These are phyloP conservation scores for Mercurialis annua DNA, from an alignment of 345 rosid genomes.

Conservation along the genomic window DNA sequence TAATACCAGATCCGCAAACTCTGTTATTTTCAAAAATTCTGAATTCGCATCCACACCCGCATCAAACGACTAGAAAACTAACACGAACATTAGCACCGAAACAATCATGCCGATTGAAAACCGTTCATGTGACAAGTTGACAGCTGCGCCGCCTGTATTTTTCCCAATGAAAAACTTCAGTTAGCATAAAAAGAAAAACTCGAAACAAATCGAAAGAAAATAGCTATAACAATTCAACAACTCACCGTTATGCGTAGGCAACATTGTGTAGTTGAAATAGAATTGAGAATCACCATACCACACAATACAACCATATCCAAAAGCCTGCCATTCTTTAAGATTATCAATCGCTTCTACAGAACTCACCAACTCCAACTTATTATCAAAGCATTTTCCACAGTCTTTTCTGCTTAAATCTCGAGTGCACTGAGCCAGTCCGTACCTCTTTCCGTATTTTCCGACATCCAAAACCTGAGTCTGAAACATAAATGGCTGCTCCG, in stretches of 20 bases:
- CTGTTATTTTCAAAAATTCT: not conserved
- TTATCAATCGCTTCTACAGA: slow-evolving; percentile 31
- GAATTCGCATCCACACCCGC: too few relatives aligned
- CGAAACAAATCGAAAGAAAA: too few relatives aligned
- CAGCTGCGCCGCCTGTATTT: slow-evolving; percentile 16
- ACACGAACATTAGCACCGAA: slow-evolving; percentile 16
- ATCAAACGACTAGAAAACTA: slow-evolving; percentile 8
- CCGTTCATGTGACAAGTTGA: slow-evolving; percentile 13
- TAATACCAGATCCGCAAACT: too few relatives aligned
- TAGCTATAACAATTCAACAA: not conserved
- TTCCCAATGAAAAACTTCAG: too few relatives aligned
- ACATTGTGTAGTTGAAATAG: slow-evolving; percentile 33
- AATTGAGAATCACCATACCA: slow-evolving; percentile 41
- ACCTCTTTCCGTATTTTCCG: slow-evolving; percentile 37
- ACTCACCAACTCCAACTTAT: slow-evolving; percentile 21
- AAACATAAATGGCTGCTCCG: slow-evolving; percentile 30
- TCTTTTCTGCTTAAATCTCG: slow-evolving; percentile 33
- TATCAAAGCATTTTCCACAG: slow-evolving; percentile 36
- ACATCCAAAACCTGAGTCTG: slow-evolving; percentile 29
- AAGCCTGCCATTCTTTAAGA: slow-evolving; percentile 43
- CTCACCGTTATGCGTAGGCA: slow-evolving; percentile 33
- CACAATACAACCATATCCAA: slow-evolving; percentile 46
- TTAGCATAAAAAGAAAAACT: not conserved
- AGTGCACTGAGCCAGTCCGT: slow-evolving; percentile 47
- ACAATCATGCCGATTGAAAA: slow-evolving; percentile 15